Percentiles rank a stretch among this genome's conserved stretches.
Conservation (phyloP, 2,329 filamentous ascomycete genomes). For the Pseudonectria buxi region DNA sequence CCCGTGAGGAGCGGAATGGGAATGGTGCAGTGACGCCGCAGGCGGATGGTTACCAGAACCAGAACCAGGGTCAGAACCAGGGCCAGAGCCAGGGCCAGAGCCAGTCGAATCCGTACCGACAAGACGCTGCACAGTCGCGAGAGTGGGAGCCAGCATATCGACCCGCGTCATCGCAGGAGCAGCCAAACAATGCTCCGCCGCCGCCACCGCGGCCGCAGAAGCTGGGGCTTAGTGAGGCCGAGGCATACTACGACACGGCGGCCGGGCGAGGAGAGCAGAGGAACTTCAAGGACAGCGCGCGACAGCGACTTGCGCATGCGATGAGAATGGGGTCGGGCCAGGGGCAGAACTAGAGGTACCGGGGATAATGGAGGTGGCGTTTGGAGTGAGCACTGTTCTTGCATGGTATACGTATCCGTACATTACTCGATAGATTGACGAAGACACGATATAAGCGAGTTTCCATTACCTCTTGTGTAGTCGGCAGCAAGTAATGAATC, state of each 20-base stretch:
- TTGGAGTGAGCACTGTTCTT: no score
- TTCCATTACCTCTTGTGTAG: no score
- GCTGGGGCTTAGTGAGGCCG: conserved; percentile 28
- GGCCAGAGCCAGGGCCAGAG: no score
- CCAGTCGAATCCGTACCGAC: conserved; percentile 15
- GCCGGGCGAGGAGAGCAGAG: conserved; percentile 15
- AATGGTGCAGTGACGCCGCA: conserved; percentile 13
- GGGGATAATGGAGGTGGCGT: background rate
- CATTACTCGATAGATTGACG: no score
- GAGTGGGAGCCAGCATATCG: conserved; percentile 28
- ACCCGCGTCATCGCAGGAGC: conserved; percentile 6
- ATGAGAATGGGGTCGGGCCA: conserved; percentile 36
- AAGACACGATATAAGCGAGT: no score
- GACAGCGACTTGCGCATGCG: conserved; percentile 27
- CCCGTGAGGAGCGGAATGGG: conserved; percentile 19
- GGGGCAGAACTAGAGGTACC: conserved; percentile 34
- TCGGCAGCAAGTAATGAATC: background rate
- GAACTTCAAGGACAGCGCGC: conserved; percentile 22
- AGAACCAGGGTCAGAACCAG: no score
- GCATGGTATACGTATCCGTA: no score
- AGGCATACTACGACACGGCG: conserved; percentile 25
- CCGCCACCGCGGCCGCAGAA: conserved; percentile 33
- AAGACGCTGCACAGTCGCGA: conserved; percentile 11
- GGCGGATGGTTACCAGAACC: conserved; percentile 14
- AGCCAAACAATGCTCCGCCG: conserved; percentile 19